phyloP scores from a whole-genome alignment of 176 grass and related monocot genomes.

The Dactylis glomerata region DNA sequence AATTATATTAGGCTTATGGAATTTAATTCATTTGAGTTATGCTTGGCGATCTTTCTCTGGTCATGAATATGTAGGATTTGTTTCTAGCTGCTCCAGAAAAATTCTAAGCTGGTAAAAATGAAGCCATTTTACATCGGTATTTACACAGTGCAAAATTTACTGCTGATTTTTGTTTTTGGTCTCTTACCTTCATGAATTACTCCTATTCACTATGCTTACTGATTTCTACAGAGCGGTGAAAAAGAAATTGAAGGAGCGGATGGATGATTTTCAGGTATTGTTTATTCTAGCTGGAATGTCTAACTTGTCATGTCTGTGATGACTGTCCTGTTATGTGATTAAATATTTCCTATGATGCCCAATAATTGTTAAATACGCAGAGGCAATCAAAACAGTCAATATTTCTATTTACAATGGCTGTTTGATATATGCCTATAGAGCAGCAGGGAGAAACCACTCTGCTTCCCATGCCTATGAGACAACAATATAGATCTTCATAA shows the following conservation, averaged over 20 bases:
- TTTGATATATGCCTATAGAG: constrained; percentile 21
- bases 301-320: constrained; percentile 17
- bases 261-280: constrained; percentile 94
- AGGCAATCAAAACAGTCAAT: not conserved
- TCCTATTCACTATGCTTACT: not conserved
- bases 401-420: not conserved
- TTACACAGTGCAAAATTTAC: constrained; percentile 39
- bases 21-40: too few species aligned
- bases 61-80: too few species aligned
- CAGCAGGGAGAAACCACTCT: not conserved
- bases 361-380: not conserved
- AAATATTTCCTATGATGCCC: not conserved
- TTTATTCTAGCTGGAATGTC: not conserved
- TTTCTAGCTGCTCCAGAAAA: too few species aligned
- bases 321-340: constrained; percentile 2
- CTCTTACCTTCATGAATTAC: not conserved
- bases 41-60: too few species aligned
- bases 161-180: too few species aligned
- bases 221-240: constrained; percentile 64
- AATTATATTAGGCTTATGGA: too few species aligned
- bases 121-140: too few species aligned
- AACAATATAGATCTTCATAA: not conserved
- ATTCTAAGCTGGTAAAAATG: too few species aligned
- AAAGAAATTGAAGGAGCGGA: constrained; percentile 88
- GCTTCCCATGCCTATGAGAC: not conserved